Evolutionary conservation across 108 stramenopile genomes (phyloP).

Genomic region (Pseudonitzschia multistriata): DNA sequence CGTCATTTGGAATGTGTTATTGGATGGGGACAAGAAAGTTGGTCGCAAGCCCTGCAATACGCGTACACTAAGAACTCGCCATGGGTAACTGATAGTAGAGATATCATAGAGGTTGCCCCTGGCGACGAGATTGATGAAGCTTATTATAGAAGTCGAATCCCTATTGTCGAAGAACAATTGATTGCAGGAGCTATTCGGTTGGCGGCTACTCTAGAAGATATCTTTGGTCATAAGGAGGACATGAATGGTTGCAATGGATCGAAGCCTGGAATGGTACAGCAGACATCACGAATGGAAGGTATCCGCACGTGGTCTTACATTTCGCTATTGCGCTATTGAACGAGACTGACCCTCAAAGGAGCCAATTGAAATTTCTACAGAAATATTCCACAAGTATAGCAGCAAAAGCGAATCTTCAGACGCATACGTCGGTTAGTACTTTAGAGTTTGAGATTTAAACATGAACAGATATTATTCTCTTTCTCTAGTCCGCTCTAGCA

Average conservation of each 20-base stretch:
- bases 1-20: constrained; percentile 23
- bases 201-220: constrained; percentile 42
- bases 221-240: constrained; percentile 6
- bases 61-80: constrained; percentile 43
- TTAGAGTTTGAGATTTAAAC: too few species aligned
- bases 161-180: constrained; percentile 38
- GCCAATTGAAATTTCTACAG: not conserved
- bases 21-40: constrained; percentile 51
- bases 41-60: constrained; percentile 37
- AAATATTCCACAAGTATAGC: too few species aligned
- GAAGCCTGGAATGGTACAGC: not conserved
- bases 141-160: constrained; percentile 47
- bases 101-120: constrained; percentile 30
- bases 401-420: too few species aligned
- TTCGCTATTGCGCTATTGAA: not conserved
- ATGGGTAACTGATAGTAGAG: constrained; percentile 4
- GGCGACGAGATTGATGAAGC: constrained; percentile 37
- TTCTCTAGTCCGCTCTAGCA: constrained; percentile 47
- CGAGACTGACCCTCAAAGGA: not conserved
- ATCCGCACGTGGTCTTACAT: constrained; percentile 1
- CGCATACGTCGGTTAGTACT: too few species aligned
- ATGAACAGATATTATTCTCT: not conserved
- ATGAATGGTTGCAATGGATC: not conserved
- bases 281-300: not conserved
- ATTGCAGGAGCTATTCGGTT: constrained; percentile 48